Evolutionary conservation across 225 moss, liverwort and hornwort species (phyloP).

Genomic region (Takakia lepidozioides): DNA sequence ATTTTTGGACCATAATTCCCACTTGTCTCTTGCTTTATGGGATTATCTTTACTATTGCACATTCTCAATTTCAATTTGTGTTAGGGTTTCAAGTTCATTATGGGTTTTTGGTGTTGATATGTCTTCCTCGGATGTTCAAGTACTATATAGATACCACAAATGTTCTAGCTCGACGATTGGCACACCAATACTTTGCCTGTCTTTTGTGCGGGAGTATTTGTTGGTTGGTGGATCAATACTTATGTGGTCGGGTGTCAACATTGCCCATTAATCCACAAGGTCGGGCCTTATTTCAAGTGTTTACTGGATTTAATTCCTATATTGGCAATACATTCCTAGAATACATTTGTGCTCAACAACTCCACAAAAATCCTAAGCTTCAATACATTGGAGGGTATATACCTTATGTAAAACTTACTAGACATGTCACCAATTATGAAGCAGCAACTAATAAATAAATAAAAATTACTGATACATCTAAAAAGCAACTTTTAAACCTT

Average conservation of each 20-base stretch:
- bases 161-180: slow-evolving; percentile 49
- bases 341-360: slow-evolving; percentile 63
- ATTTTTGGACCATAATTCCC: slow-evolving; percentile 37
- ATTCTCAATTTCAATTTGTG: slow-evolving; percentile 37
- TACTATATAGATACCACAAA: slow-evolving; percentile 57
- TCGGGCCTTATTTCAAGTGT: slow-evolving; percentile 66
- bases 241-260: slow-evolving; percentile 37
- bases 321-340: slow-evolving; percentile 72
- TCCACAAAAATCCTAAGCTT: slow-evolving; percentile 48
- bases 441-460: too few relatives aligned
- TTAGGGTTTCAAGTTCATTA: slow-evolving; percentile 64
- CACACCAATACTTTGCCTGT: slow-evolving; percentile 57
- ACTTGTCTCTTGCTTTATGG: slow-evolving; percentile 40
- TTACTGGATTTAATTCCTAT: slow-evolving; percentile 64
- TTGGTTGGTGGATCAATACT: slow-evolving; percentile 51
- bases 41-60: slow-evolving; percentile 39
- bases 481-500: too few relatives aligned
- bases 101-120: slow-evolving; percentile 55
- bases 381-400: slow-evolving; percentile 43
- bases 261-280: slow-evolving; percentile 58
- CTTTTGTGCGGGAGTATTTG: slow-evolving; percentile 41
- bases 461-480: too few relatives aligned
- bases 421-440: too few relatives aligned
- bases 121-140: slow-evolving; percentile 68
- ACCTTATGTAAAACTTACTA: slow-evolving; percentile 25